Conservation (phyloP, 2,329 filamentous ascomycete species). For the Capronia americana region DNA sequence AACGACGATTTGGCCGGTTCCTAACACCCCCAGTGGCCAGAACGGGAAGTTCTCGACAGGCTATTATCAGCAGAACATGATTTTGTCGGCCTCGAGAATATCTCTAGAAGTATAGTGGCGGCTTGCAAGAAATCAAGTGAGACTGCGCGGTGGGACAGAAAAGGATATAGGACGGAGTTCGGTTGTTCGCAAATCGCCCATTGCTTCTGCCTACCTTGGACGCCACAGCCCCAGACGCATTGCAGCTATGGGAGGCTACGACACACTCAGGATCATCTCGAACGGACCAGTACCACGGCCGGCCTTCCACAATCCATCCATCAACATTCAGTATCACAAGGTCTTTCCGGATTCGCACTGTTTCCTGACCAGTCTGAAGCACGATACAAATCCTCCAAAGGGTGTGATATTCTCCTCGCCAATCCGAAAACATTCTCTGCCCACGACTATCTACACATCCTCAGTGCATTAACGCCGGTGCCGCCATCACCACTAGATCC, state of each 20-base stretch:
- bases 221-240: not conserved
- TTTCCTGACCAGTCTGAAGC: conserved; percentile 5
- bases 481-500: not conserved
- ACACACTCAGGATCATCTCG: conserved; percentile 12
- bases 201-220: not conserved
- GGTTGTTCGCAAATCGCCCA: too few relatives aligned
- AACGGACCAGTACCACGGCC: not conserved
- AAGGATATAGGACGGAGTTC: not conserved
- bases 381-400: conserved; percentile 11
- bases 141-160: not conserved
- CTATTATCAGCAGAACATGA: not conserved
- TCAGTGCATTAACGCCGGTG: conserved; percentile 9
- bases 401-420: conserved; percentile 20
- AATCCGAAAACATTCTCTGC: conserved; percentile 22
- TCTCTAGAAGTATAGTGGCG: not conserved
- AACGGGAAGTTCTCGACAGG: not conserved
- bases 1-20: not conserved
- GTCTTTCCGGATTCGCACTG: conserved; percentile 15
- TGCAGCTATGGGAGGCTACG: conserved; percentile 6
- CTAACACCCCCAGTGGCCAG: not conserved
- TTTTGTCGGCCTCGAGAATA: not conserved
- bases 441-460: conserved; percentile 15
- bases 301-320: conserved; percentile 22
- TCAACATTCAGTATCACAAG: conserved; percentile 17
- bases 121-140: not conserved